A percentile compares a stretch with the other conserved stretches of the same genome.
phyloP scores from a whole-genome alignment of 352 stramenopile genomes.

The Phytophthora syringae region DNA sequence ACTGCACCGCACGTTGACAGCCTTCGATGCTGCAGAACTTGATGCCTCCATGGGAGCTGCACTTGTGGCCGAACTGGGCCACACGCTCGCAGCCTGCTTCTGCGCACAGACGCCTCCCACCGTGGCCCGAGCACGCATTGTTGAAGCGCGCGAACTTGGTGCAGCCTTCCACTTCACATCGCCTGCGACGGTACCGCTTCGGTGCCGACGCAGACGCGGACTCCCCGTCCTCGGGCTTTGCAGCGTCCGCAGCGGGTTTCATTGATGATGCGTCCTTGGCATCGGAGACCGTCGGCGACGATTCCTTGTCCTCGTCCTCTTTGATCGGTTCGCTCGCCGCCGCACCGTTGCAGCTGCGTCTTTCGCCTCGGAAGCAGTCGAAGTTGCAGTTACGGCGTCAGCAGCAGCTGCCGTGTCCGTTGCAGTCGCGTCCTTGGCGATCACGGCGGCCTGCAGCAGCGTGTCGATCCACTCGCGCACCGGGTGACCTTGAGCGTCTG shows the following conservation, averaged over 20 bases:
- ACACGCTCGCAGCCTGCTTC: constrained; percentile 72
- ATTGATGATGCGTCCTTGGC: constrained; percentile 6
- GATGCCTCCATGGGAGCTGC: constrained; percentile 76
- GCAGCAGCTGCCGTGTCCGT: neutral
- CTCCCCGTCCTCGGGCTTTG: constrained; percentile 2
- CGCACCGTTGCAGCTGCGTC: neutral
- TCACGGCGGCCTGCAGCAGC: constrained; percentile 75
- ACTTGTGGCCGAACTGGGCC: constrained; percentile 84
- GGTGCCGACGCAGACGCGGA: constrained; percentile 5
- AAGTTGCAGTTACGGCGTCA: neutral
- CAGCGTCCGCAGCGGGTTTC: neutral
- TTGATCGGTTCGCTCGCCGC: constrained; percentile 5
- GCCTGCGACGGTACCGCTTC: constrained; percentile 72
- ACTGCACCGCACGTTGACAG: constrained; percentile 80
- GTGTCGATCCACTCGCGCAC: constrained; percentile 84
- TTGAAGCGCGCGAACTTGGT: constrained; percentile 85
- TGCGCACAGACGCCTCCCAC: constrained; percentile 73
- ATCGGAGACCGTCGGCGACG: neutral
- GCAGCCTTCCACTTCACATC: constrained; percentile 69
- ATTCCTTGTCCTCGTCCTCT: constrained; percentile 3
- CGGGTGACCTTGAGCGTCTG: constrained; percentile 34
- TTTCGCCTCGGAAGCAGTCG: neutral
- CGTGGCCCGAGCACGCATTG: constrained; percentile 76
- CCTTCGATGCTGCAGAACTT: constrained; percentile 78
- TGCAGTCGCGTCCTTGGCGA: constrained; percentile 59